Evolutionary conservation across 352 stramenopile genomes (phyloP).

Genomic region (Phytophthora litchii): DNA sequence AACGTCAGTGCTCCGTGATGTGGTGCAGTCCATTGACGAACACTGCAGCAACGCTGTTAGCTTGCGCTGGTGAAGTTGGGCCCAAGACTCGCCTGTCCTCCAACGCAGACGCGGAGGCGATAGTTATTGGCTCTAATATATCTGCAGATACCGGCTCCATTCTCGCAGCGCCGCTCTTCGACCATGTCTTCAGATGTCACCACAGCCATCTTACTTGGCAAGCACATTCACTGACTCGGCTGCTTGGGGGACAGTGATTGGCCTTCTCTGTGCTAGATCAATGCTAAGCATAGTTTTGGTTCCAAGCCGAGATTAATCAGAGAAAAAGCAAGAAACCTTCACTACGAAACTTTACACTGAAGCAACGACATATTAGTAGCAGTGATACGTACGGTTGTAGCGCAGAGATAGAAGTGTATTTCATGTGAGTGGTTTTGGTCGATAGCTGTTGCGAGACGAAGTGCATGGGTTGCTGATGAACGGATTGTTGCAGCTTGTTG

Average conservation of each 20-base stretch:
- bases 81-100: constrained; percentile 1
- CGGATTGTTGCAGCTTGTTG: too few species aligned
- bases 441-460: too few species aligned
- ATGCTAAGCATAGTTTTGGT: not conserved
- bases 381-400: too few species aligned
- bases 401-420: too few species aligned
- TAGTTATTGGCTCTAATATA: constrained; percentile 1
- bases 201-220: too few species aligned
- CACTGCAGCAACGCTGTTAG: not conserved
- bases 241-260: constrained; percentile 4
- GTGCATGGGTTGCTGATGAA: too few species aligned
- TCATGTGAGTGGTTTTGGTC: not conserved
- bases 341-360: not conserved
- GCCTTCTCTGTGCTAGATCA: not conserved
- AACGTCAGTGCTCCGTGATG: constrained; percentile 4
- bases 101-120: not conserved
- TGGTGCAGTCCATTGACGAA: constrained; percentile 4
- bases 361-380: not conserved
- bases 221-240: constrained; percentile 10
- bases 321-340: constrained; percentile 14
- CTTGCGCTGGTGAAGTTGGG: not conserved
- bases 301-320: constrained; percentile 5
- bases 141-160: not conserved
- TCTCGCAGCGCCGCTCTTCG: not conserved
- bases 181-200: too few species aligned